Conservation (phyloP, 2,329 filamentous ascomycete genomes). For the Byssoonygena ceratinophila region DNA sequence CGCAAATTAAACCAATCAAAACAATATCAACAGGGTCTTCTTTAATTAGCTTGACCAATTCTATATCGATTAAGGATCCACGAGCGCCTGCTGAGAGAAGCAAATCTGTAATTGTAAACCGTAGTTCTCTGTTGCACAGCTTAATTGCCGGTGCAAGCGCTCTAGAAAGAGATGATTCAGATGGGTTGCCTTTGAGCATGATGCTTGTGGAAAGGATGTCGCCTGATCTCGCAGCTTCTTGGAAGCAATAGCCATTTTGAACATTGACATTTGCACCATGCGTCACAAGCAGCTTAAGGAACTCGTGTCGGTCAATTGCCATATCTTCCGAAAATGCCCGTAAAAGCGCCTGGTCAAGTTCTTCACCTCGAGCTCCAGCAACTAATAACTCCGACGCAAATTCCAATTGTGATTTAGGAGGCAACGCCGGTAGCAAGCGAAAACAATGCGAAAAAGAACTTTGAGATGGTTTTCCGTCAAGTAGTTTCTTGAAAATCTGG, state of each 20-base stretch:
- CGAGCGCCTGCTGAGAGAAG: slow-evolving; percentile 16
- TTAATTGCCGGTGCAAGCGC: slow-evolving; percentile 13
- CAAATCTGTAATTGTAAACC: slow-evolving; percentile 16
- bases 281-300: slow-evolving; percentile 16
- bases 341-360: slow-evolving; percentile 11
- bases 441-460: slow-evolving; percentile 14
- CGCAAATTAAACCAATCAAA: slow-evolving; percentile 14
- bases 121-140: slow-evolving; percentile 12
- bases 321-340: slow-evolving; percentile 9
- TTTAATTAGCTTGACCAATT: slow-evolving; percentile 14
- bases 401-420: slow-evolving; percentile 8
- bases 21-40: slow-evolving; percentile 16
- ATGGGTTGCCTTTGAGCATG: slow-evolving; percentile 16
- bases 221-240: slow-evolving; percentile 13
- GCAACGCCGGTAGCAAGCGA: slow-evolving; percentile 9
- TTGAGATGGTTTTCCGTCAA: slow-evolving; percentile 15
- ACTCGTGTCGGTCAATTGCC: slow-evolving; percentile 12
- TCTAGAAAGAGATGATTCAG: slow-evolving; percentile 14
- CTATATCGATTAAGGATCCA: slow-evolving; percentile 14
- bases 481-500: slow-evolving; percentile 15
- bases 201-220: slow-evolving; percentile 15
- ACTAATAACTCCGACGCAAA: slow-evolving; percentile 13
- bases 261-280: slow-evolving; percentile 17
- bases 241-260: slow-evolving; percentile 16
- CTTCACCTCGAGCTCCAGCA: slow-evolving; percentile 17